Conservation (phyloP, 2,329 filamentous ascomycete genomes). For the Colletotrichum trifolii region DNA sequence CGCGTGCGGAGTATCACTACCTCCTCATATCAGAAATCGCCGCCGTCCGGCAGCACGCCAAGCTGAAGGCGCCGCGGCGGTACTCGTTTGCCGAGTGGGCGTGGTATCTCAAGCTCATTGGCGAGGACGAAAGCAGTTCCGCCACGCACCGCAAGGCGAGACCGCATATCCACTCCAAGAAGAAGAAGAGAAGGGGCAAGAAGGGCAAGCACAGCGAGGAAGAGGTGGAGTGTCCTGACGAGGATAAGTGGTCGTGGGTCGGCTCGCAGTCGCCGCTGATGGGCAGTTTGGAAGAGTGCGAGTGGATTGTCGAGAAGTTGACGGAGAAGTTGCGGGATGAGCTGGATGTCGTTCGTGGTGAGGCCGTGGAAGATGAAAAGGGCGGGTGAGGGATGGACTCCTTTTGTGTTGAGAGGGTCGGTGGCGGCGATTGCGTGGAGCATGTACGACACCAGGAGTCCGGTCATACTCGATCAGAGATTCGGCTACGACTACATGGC, state of each 20-base stretch:
- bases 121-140: constrained; percentile 67
- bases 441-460: no score
- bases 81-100: constrained; percentile 91
- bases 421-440: no score
- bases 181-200: constrained; percentile 38
- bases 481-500: no score
- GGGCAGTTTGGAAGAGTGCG: constrained; percentile 73
- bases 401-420: no score
- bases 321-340: constrained; percentile 66
- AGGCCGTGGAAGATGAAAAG: constrained; percentile 20
- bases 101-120: constrained; percentile 83
- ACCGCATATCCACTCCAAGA: constrained; percentile 38
- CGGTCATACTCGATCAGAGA: no score
- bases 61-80: constrained; percentile 65
- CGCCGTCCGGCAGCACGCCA: constrained; percentile 71
- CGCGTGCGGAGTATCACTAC: constrained; percentile 63
- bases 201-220: constrained; percentile 27
- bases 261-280: constrained; percentile 76
- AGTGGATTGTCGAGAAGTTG: constrained; percentile 78
- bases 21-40: constrained; percentile 80
- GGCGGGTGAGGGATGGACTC: constrained; percentile 35
- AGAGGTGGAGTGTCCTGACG: constrained; percentile 41
- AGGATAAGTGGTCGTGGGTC: constrained; percentile 76
- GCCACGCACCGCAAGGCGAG: constrained; percentile 59
- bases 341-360: constrained; percentile 51